phyloP scores from a whole-genome alignment of 2,329 filamentous ascomycete genomes.

The Metarhizium guizhouense region DNA sequence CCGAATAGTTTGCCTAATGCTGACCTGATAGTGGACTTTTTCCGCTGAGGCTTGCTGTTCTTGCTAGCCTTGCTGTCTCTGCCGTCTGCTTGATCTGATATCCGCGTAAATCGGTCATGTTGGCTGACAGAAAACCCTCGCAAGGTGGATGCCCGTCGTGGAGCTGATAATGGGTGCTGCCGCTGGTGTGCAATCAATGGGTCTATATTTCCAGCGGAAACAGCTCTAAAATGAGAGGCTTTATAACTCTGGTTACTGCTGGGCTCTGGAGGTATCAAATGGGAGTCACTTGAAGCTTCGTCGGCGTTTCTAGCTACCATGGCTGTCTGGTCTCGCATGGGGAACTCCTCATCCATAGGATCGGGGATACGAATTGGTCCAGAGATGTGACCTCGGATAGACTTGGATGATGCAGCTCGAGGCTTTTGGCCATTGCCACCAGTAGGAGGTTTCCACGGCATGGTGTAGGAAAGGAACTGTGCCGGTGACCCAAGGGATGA shows the following conservation, averaged over 20 bases:
- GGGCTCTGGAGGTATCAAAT: background rate
- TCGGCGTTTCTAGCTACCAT: constrained; percentile 21
- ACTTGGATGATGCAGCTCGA: constrained; percentile 27
- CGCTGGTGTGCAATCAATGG: background rate
- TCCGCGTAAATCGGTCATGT: constrained; percentile 7
- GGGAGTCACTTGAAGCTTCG: background rate
- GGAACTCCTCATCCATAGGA: constrained; percentile 43
- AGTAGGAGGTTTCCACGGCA: constrained; percentile 36
- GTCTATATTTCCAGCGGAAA: background rate
- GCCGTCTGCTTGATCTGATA: constrained; percentile 8
- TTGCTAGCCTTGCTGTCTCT: background rate
- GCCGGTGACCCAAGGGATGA: background rate
- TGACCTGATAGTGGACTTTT: constrained; percentile 48
- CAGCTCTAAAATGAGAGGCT: background rate
- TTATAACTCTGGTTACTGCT: background rate
- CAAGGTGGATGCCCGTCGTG: background rate
- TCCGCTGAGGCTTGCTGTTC: constrained; percentile 32
- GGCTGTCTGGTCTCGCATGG: constrained; percentile 35
- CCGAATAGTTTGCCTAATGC: constrained; percentile 51
- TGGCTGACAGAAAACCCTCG: background rate
- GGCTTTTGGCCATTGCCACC: constrained; percentile 20
- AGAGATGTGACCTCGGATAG: constrained; percentile 52
- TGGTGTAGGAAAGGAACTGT: constrained; percentile 5
- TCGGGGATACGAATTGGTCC: constrained; percentile 48
- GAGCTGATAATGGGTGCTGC: background rate